Base-by-base conservation (phyloP, 176 grass and related monocot genomes). In the Bolboschoenus planiculmis region DNA sequence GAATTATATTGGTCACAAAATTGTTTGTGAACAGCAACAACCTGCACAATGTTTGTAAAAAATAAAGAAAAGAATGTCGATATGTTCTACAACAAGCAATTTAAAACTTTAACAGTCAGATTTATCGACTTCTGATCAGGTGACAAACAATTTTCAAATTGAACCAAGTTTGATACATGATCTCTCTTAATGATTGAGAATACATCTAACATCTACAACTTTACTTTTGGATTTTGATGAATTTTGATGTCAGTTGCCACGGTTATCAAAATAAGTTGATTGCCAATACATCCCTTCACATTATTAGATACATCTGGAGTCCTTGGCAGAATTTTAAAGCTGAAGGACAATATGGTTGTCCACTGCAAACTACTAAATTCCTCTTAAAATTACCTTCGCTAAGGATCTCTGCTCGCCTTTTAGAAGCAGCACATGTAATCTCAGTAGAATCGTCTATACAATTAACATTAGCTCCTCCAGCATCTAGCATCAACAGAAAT, bases 321-420 rank as follows among this genome's bases (percentile, higher is more conserved):
- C 66, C 18, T 72, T 26, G 35, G n/a, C 66, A 72, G 36, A 44
- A 44, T 43, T 26, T 43, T 21, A 42, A 70, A 70, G 36, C 20
- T 40, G 36, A 70, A 70, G 7, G 35, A 20, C 20, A 43, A 72
- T 23, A 35, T 44, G 18, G 11, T 48, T 26, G 6, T 33, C 26
- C 26, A 60, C 18, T 50, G 20, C 68, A 61, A 40, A 40, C 15
- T 68, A 68, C 56, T 59, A 59, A 59, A 15, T 40, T 89, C 26
- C 58, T 43, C 84, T 50, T 39, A 87, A 77, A 61, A 44, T 85
- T 87, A 95, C 91, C 91, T 90, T 92, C 92, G 77, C 48, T 48
- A 65, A 83, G 85, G 71, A 54, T 81, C 36, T 90, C 92, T 74
- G 85, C 86, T 56, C 80, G 66, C 78, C 93, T 98, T 93, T 95